Base-by-base conservation (phyloP, 202 grass and related monocot genomes). In the Elaeis oleifera region DNA sequence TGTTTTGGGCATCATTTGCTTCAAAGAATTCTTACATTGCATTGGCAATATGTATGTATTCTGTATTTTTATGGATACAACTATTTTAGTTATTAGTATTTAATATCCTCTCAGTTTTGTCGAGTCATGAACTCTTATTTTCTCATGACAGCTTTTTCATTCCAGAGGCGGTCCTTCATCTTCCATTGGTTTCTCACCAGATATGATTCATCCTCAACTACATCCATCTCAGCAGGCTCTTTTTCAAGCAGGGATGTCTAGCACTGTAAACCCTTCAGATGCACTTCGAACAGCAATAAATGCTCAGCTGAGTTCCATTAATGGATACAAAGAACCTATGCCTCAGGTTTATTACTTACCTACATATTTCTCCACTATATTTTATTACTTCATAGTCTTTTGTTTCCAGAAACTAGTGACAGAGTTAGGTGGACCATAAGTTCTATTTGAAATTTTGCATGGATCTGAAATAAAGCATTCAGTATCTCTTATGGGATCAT, bases 201-300 rank as follows among this genome's bases (percentile, higher is more conserved):
- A 91, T 50, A 76, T 84, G 77, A 81, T 91, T 71, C 88, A 91
- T 52, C 78, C 88, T 53, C 88, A 91, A 23, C 31, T 91, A 20
- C 73, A 73, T 83, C 65, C 52, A 68, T 80, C 77, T 78, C 84
- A 86, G 54, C 69, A 78, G 18, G 60, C 66, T 68, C 49, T 81
- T 71, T 58, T 77, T 61, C 83, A 86, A 66, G 57, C 63, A 48
- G 68, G 64, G 22, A 56, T 79, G 22, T 58, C 65, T 15, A 54
- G 64, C 73, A 76, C 68, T 39, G 18, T 73, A 25, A 81, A 82
- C 56, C 28, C 56, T 54, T 21, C 72, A 11, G 78, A 85, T 64
- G 54, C 68, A 53, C 75, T 86, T 26, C 60, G 70, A 63, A 74
- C 62, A 71, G 58, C 82, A 56, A 61, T 64, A 31, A 71, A 71